phyloP scores from a whole-genome alignment of 306 rosid species.

The Acacia crassicarpa region DNA sequence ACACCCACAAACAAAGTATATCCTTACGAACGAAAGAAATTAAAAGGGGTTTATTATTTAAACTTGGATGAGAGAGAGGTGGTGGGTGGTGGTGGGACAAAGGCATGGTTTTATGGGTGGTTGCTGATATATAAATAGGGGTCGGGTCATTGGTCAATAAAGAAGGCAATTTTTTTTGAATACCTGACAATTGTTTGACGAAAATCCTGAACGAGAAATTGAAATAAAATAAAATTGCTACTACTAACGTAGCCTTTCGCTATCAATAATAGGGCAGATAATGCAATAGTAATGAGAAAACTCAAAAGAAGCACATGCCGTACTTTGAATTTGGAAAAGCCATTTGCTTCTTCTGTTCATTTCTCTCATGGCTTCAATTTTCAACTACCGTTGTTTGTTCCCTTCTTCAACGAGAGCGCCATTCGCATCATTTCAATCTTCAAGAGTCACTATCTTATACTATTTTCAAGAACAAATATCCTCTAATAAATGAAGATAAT shows the following conservation, averaged over 20 bases:
- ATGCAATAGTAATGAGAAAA: neutral
- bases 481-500: neutral
- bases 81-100: slow-evolving; percentile 44
- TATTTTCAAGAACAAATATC: neutral
- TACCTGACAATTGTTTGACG: slow-evolving; percentile 26
- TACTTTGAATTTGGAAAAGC: neutral
- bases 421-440: slow-evolving; percentile 3
- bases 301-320: neutral
- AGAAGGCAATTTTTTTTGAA: slow-evolving; percentile 54
- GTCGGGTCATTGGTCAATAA: slow-evolving; percentile 55
- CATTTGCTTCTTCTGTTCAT: neutral
- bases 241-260: slow-evolving; percentile 13
- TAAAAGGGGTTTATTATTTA: neutral
- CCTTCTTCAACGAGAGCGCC: slow-evolving; percentile 22
- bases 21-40: neutral
- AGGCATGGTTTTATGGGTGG: slow-evolving; percentile 35
- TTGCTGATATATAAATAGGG: slow-evolving; percentile 29
- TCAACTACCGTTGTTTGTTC: slow-evolving; percentile 22
- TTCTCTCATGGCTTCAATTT: neutral
- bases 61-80: neutral
- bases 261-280: slow-evolving; percentile 22
- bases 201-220: slow-evolving; percentile 10
- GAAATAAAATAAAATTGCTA: neutral
- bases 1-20: no score
- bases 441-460: neutral